These are phyloP conservation scores for Kregervanrija delftensis DNA, from an alignment of 805 yeast genomes.

Conservation along the genomic window DNA sequence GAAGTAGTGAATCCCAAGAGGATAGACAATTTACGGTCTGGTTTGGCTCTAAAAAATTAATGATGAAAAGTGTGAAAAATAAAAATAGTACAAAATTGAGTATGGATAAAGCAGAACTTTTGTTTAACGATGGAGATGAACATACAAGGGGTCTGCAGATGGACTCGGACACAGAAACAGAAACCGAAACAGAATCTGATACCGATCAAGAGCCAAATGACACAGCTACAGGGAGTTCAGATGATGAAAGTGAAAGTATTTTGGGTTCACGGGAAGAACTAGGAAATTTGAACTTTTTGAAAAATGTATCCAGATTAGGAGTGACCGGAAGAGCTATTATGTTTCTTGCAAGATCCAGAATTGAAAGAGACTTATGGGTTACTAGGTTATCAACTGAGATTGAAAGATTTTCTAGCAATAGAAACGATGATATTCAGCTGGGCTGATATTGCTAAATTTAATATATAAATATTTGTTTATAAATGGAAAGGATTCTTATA, in stretches of 20 bases:
- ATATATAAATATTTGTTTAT: background rate
- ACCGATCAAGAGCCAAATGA: conserved; percentile 1
- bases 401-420: conserved; percentile 27
- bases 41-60: conserved; percentile 60
- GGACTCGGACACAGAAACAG: conserved; percentile 1
- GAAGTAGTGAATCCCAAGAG: conserved; percentile 69
- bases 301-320: conserved; percentile 49
- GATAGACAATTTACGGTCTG: conserved; percentile 76
- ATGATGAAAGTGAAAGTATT: no score
- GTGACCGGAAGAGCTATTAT: conserved; percentile 62
- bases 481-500: background rate
- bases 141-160: background rate
- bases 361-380: conserved; percentile 84
- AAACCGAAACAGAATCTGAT: conserved; percentile 5
- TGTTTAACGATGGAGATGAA: background rate
- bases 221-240: background rate
- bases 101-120: background rate
- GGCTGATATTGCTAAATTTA: background rate
- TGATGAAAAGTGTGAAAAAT: conserved; percentile 22
- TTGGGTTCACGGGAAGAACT: background rate
- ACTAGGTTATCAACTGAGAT: conserved; percentile 35
- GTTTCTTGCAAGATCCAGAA: conserved; percentile 75
- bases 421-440: conserved; percentile 8
- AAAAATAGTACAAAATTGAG: background rate
- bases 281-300: conserved; percentile 28